Base-by-base conservation (phyloP, 305 asterid genomes). In the Fraxinus angustifolia region DNA sequence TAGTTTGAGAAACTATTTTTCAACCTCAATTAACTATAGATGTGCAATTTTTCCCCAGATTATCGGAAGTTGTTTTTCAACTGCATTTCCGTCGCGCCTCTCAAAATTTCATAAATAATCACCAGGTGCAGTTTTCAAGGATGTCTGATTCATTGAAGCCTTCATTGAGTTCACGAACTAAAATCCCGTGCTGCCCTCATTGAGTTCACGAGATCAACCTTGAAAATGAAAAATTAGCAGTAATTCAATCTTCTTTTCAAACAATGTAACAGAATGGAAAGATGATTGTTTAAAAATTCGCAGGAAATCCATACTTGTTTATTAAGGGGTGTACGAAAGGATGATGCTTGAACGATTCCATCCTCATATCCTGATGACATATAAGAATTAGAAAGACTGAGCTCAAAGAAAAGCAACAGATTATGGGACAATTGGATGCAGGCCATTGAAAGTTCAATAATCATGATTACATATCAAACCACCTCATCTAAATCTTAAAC, bases 121-220 rank as follows among this genome's bases (percentile, higher is more conserved):
- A 23, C 26, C 26, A 23, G 26, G 26, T 23, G 26, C 26, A 23
- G 26, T 23, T 23, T 23, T 23, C 26, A 23, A 23, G 26, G 26
- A 23, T 23, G 26, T 23, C 26, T 23, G 26, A 23, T 23, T 23
- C 26, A 23, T 23, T 23, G 26, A 23, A 23, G 26, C 26, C 26
- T 23, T 23, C 26, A 23, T 23, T 23, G 26, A 23, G 26, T 23
- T 23, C 26, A 23, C 26, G 26, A 23, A 23, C 97, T 94, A 81
- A 95, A 95, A 74, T 93, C 97, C 40, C 97, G 92, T 17, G 98
- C 98, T 80, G 98, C 99, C 86, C 90, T 90, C 99, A 95, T 93
- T 17, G 99, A 93, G 88, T 95, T 89, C 84, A 95, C 97, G 82
- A 80, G 93, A 86, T 95, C 99, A 76, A 78, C 71, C 99, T 95